phyloP scores from a whole-genome alignment of 2,329 filamentous ascomycete genomes.

The Blumeria graminis region DNA sequence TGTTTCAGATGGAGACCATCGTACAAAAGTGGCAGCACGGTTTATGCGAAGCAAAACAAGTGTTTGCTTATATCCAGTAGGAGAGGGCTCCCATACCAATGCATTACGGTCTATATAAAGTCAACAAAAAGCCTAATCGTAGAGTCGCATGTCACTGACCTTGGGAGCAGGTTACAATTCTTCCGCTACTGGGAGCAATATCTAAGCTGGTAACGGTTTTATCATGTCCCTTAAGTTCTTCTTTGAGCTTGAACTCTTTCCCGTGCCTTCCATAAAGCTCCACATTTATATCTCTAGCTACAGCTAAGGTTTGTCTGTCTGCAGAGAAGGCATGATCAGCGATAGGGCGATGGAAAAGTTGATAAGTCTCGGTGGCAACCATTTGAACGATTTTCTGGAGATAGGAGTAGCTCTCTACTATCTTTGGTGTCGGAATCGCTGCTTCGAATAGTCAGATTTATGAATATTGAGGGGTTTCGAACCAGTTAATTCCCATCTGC shows the following conservation, averaged over 20 bases:
- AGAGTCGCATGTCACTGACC: constrained; percentile 26
- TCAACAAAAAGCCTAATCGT: constrained; percentile 1
- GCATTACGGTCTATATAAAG: constrained; percentile 61
- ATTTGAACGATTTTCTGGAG: constrained; percentile 27
- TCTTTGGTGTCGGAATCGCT: constrained; percentile 16
- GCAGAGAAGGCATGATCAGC: constrained; percentile 95
- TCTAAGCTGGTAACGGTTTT: constrained; percentile 93
- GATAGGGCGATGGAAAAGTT: constrained; percentile 90
- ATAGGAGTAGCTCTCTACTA: constrained; percentile 99
- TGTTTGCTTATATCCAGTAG: constrained; percentile 83
- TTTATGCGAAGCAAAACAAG: constrained; percentile 93
- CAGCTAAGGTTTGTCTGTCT: constrained; percentile 68
- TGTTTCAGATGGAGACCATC: constrained; percentile 88
- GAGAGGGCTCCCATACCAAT: constrained; percentile 91
- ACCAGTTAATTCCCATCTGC: no score
- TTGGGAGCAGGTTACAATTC: constrained; percentile 94
- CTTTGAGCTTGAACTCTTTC: constrained; percentile 56
- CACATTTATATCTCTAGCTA: constrained; percentile 71
- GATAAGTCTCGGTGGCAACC: constrained; percentile 74
- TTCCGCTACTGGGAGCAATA: constrained; percentile 71
- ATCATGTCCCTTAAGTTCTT: constrained; percentile 89
- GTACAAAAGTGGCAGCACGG: constrained; percentile 83
- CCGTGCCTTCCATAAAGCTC: constrained; percentile 64
- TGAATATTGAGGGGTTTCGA: no score
- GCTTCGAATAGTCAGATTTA: no score